Conservation (phyloP, 177 flowering plant genomes). For the Vitis hybrid region DNA sequence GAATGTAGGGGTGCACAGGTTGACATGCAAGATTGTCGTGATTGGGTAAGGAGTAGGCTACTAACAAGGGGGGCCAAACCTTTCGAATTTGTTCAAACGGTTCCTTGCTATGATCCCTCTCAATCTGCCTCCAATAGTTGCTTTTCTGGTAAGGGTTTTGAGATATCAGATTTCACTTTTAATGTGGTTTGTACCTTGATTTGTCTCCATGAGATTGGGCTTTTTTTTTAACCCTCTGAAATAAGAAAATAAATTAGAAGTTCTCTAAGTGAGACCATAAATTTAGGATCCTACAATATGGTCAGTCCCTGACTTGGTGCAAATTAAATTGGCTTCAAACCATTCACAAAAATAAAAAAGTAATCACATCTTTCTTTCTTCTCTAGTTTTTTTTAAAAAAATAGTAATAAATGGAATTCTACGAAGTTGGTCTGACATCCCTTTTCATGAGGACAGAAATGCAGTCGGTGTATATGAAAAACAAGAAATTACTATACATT, state of each 20-base stretch:
- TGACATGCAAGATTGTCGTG: constrained; percentile 53
- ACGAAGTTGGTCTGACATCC: too few species aligned
- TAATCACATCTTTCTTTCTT: too few species aligned
- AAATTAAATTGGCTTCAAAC: not conserved
- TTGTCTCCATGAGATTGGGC: not conserved
- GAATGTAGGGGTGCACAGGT: constrained; percentile 39
- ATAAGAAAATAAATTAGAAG: too few species aligned
- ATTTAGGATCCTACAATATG: not conserved
- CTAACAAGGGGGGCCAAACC: constrained; percentile 65
- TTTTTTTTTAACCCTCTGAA: not conserved
- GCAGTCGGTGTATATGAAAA: too few species aligned
- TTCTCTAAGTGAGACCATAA: not conserved
- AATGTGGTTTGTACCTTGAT: not conserved
- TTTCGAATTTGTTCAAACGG: constrained; percentile 71
- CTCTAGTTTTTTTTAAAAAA: too few species aligned
- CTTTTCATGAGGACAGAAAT: too few species aligned
- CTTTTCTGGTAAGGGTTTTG: constrained; percentile 39
- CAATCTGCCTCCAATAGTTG: constrained; percentile 25
- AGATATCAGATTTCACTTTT: not conserved
- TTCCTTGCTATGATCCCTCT: constrained; percentile 55
- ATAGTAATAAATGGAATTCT: too few species aligned
- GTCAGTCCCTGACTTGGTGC: not conserved
- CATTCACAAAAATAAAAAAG: too few species aligned
- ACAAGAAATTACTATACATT: too few species aligned
- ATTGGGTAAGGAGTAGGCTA: constrained; percentile 62